Evolutionary conservation across 768 basidiomycete genomes (phyloP).

Genomic region (Hygrophorus pudorinus): DNA sequence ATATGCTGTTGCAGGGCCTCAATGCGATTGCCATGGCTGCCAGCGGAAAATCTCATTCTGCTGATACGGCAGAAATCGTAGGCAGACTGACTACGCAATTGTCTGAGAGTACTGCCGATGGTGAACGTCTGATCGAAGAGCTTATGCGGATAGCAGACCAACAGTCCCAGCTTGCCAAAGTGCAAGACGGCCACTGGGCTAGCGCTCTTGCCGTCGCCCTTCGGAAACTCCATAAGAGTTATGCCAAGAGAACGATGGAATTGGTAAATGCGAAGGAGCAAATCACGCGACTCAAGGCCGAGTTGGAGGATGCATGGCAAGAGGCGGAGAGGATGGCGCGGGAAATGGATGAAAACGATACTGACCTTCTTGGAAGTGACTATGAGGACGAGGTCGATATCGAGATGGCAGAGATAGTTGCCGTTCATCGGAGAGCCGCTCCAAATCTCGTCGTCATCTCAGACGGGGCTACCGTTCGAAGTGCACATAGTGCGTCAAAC

Average conservation of each 20-base stretch:
- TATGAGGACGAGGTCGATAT: slow-evolving; percentile 29
- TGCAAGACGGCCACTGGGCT: slow-evolving; percentile 59
- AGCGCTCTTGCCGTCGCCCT: slow-evolving; percentile 73
- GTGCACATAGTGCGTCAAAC: slow-evolving; percentile 17
- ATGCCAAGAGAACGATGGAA: slow-evolving; percentile 54
- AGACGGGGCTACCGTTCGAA: slow-evolving; percentile 31
- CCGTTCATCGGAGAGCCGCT: slow-evolving; percentile 16
- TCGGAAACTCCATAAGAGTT: slow-evolving; percentile 71
- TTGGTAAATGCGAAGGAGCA: slow-evolving; percentile 35
- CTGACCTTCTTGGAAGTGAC: slow-evolving; percentile 9
- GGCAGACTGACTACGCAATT: slow-evolving; percentile 44
- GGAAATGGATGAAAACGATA: slow-evolving; percentile 48
- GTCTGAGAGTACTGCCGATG: slow-evolving; percentile 45
- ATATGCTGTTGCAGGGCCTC: slow-evolving; percentile 64
- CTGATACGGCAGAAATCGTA: neutral
- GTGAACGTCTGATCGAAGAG: slow-evolving; percentile 48
- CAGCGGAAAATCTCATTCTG: slow-evolving; percentile 14
- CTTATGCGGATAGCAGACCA: slow-evolving; percentile 54
- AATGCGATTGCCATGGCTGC: slow-evolving; percentile 36
- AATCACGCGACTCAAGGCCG: slow-evolving; percentile 50
- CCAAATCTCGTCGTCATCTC: slow-evolving; percentile 11
- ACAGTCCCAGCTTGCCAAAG: slow-evolving; percentile 45
- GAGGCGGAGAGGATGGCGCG: slow-evolving; percentile 64
- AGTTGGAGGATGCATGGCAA: slow-evolving; percentile 74
- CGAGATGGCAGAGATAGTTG: slow-evolving; percentile 35